These are phyloP conservation scores for Kodamaea laetipori DNA, from an alignment of 805 yeast species.

Conservation along the genomic window DNA sequence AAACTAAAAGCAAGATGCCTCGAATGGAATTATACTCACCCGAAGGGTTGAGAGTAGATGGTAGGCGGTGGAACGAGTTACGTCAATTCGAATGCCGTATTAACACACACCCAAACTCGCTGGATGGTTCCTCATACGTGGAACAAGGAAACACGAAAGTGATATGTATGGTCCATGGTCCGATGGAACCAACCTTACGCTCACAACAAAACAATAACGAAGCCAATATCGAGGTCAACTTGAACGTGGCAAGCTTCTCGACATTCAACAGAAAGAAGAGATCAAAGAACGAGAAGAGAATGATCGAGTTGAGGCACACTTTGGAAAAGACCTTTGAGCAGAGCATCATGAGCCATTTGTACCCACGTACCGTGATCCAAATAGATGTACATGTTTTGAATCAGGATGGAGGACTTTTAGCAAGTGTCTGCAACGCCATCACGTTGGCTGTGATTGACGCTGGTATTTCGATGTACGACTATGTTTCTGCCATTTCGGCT, in stretches of 20 bases:
- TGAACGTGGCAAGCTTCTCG: conserved; percentile 80
- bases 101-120: conserved; percentile 82
- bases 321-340: conserved; percentile 71
- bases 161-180: conserved; percentile 84
- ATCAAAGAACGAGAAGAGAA: conserved; percentile 66
- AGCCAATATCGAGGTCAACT: conserved; percentile 62
- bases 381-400: conserved; percentile 76
- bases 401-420: conserved; percentile 87
- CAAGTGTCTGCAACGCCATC: conserved; percentile 79
- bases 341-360: conserved; percentile 69
- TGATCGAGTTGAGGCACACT: conserved; percentile 65
- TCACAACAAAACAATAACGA: conserved; percentile 51
- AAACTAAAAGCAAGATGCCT: conserved; percentile 43
- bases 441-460: conserved; percentile 93
- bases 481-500: conserved; percentile 75
- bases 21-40: conserved; percentile 87
- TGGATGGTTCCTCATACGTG: conserved; percentile 91
- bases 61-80: conserved; percentile 92
- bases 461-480: conserved; percentile 92
- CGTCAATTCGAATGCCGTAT: conserved; percentile 78
- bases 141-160: conserved; percentile 93
- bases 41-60: conserved; percentile 91
- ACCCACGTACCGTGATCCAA: conserved; percentile 82
- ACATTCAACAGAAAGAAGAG: conserved; percentile 74
- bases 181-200: conserved; percentile 73